phyloP scores from a whole-genome alignment of 1,284 basidiomycete species.

The Leccinum fallax region DNA sequence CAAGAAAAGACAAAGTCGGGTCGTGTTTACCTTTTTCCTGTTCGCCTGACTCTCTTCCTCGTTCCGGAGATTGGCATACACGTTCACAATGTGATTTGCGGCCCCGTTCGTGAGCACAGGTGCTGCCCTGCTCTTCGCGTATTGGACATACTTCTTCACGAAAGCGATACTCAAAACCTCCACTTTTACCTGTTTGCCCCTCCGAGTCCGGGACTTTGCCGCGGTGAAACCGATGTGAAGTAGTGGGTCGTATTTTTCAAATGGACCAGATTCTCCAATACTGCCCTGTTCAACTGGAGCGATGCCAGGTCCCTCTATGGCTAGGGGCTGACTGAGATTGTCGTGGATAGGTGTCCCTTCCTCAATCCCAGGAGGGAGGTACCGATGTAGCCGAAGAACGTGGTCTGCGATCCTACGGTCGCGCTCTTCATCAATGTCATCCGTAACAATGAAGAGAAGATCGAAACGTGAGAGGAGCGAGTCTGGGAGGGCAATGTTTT shows the following conservation, averaged over 20 bases:
- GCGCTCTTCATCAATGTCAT: constrained; percentile 94
- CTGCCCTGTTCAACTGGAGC: constrained; percentile 54
- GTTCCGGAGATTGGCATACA: constrained; percentile 92
- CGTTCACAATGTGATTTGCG: constrained; percentile 91
- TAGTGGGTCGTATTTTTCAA: constrained; percentile 96
- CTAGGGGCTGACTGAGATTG: constrained; percentile 84
- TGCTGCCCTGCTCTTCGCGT: constrained; percentile 87
- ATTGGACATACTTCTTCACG: constrained; percentile 99
- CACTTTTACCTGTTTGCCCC: constrained; percentile 63
- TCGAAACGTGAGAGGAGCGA: constrained; percentile 99
- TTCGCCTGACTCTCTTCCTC: constrained; percentile 86
- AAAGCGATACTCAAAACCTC: constrained; percentile 94
- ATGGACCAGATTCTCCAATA: constrained; percentile 72
- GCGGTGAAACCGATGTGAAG: constrained; percentile 82
- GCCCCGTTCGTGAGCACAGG: constrained; percentile 92
- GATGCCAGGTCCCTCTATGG: constrained; percentile 75
- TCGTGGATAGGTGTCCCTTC: constrained; percentile 92
- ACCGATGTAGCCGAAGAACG: constrained; percentile 96
- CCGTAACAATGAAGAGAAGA: constrained; percentile 96
- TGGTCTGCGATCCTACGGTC: constrained; percentile 98
- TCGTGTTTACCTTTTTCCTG: constrained; percentile 74
- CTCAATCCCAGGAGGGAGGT: constrained; percentile 94
- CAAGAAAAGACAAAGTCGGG: constrained; percentile 2
- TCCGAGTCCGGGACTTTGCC: constrained; percentile 57
- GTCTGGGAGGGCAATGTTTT: constrained; percentile 98